phyloP scores from a whole-genome alignment of 176 grass and related monocot species.

The Raddia guianensis region DNA sequence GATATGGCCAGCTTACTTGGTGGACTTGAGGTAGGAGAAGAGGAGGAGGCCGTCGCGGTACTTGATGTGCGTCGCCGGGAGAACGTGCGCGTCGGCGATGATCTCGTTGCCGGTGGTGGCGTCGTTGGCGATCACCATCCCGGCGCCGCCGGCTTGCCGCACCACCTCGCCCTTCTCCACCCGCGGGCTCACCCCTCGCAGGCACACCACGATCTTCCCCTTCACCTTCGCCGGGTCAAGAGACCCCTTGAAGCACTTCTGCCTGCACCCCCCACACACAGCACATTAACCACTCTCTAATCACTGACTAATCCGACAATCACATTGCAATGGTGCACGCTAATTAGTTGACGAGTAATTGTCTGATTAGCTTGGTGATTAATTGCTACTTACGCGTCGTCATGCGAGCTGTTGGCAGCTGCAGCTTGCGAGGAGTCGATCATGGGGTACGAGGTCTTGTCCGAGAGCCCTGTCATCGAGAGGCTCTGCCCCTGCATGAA shows the following conservation, averaged over 20 bases:
- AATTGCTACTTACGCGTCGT: constrained; percentile 46
- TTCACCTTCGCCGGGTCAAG: constrained; percentile 63
- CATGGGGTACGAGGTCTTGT: constrained; percentile 50
- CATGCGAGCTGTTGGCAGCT: constrained; percentile 31
- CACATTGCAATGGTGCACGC: too few relatives aligned
- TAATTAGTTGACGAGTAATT: neutral
- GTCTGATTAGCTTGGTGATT: neutral
- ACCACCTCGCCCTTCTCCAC: constrained; percentile 66
- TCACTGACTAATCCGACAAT: neutral
- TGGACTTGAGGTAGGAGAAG: constrained; percentile 51
- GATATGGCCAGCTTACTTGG: constrained; percentile 43
- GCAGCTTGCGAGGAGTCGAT: constrained; percentile 61
- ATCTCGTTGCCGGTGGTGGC: constrained; percentile 51
- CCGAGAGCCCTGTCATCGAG: constrained; percentile 42
- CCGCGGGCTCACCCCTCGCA: constrained; percentile 46
- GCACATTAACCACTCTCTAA: neutral
- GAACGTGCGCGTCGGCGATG: constrained; percentile 69
- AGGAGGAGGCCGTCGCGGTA: constrained; percentile 49
- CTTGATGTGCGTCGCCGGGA: constrained; percentile 70
- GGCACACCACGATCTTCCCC: constrained; percentile 79
- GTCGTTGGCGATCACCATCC: constrained; percentile 66
- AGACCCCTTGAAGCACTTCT: constrained; percentile 52
- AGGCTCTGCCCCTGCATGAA: constrained; percentile 74
- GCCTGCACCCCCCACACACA: constrained; percentile 35
- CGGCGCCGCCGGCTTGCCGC: constrained; percentile 56